Conservation (phyloP, 1,284 basidiomycete species). For the Tilletia caries region DNA sequence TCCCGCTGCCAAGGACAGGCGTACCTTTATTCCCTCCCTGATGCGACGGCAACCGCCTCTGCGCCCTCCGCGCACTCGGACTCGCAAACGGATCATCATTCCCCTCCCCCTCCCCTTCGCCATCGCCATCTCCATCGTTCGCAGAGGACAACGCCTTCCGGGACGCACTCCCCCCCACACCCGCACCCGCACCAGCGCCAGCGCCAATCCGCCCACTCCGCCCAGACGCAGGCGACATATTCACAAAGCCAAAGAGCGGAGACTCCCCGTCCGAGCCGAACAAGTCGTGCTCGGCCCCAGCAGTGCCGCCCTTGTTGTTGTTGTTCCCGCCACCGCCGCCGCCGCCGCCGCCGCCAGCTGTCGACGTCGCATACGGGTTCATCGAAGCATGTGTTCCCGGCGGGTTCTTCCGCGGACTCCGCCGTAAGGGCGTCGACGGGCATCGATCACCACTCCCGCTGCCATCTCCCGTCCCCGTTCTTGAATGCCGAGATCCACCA, state of each 20-base stretch:
- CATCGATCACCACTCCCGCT: background rate
- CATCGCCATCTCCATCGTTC: background rate
- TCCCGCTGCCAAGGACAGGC: background rate
- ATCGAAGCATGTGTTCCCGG: constrained; percentile 34
- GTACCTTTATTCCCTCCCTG: background rate
- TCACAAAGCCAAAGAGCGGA: constrained; percentile 7
- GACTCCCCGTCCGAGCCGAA: background rate
- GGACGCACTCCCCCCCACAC: background rate
- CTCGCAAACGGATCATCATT: background rate
- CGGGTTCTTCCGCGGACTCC: constrained; percentile 51
- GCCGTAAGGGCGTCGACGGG: constrained; percentile 28
- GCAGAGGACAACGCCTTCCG: background rate
- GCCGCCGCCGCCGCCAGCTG: background rate
- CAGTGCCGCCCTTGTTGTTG: constrained; percentile 1
- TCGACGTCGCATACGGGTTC: constrained; percentile 44
- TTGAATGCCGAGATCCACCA: no score
- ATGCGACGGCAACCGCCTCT: background rate
- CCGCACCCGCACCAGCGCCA: background rate
- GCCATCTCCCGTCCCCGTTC: background rate
- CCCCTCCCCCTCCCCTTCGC: background rate
- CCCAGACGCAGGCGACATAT: constrained; percentile 7
- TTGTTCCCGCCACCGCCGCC: no score
- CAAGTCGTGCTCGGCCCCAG: background rate
- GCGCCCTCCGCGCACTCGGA: background rate
- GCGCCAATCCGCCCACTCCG: background rate